Conservation (phyloP, 768 basidiomycete genomes). For the Rhodotorula graminis region DNA sequence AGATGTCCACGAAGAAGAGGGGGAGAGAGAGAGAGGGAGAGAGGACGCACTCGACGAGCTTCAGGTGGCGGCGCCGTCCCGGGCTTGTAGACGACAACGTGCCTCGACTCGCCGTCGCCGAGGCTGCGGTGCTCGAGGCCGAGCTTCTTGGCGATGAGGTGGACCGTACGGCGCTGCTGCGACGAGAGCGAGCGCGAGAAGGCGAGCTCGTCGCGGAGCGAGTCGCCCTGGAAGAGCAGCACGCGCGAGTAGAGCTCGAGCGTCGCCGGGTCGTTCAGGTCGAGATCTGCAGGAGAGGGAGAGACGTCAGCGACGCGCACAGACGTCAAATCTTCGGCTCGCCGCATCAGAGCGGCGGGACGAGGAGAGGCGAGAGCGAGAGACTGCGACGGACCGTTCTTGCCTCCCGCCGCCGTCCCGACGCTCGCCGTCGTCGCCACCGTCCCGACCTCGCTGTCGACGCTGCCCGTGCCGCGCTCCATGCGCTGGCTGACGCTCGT, state of each 20-base stretch:
- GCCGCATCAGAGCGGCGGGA: no score
- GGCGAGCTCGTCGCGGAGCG: slow-evolving; percentile 92
- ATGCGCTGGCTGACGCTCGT: slow-evolving; percentile 23
- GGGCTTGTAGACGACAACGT: slow-evolving; percentile 74
- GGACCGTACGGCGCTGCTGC: slow-evolving; percentile 84
- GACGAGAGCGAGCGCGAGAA: slow-evolving; percentile 82
- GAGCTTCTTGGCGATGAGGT: slow-evolving; percentile 91
- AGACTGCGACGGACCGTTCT: not conserved
- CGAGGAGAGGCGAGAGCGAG: not conserved
- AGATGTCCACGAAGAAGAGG: no score
- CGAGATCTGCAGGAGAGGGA: slow-evolving; percentile 59
- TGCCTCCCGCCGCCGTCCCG: not conserved
- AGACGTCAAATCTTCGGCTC: no score
- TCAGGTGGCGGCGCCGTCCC: not conserved
- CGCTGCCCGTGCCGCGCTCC: slow-evolving; percentile 43
- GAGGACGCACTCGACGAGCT: not conserved
- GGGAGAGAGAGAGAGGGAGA: no score
- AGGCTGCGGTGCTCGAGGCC: slow-evolving; percentile 91
- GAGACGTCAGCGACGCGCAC: no score
- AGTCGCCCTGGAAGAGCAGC: slow-evolving; percentile 93
- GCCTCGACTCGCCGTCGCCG: slow-evolving; percentile 85
- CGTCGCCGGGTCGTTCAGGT: slow-evolving; percentile 91
- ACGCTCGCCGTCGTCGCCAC: not conserved
- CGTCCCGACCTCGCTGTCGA: slow-evolving; percentile 49
- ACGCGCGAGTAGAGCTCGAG: slow-evolving; percentile 96